These are phyloP conservation scores for Rehmannia glutinosa DNA, from an alignment of 257 asterid species.

Conservation along the genomic window DNA sequence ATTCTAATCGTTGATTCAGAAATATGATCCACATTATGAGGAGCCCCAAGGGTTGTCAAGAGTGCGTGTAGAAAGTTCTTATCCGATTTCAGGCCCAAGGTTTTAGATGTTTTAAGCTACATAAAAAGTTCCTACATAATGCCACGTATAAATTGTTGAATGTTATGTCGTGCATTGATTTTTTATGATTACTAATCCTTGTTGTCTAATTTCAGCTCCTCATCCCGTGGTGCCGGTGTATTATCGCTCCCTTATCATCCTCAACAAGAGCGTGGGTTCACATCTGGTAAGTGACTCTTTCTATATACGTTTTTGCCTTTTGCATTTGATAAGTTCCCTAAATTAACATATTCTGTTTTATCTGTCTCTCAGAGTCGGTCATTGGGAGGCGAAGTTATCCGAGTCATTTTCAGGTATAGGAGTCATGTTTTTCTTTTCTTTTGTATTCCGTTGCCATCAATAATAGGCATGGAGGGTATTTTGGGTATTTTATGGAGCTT, in stretches of 20 bases:
- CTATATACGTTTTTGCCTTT: background rate
- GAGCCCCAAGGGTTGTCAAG: conserved; percentile 38
- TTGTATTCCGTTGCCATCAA: background rate
- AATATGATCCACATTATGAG: conserved; percentile 23
- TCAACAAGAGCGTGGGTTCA: conserved; percentile 11
- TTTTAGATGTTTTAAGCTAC: conserved; percentile 13
- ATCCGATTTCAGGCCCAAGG: conserved; percentile 40
- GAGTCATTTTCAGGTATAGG: conserved; percentile 27
- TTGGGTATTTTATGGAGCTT: no score
- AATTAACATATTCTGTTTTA: background rate
- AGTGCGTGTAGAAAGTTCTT: conserved; percentile 32
- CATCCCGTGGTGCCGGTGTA: conserved; percentile 14
- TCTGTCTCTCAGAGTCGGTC: conserved; percentile 28
- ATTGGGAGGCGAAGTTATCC: conserved; percentile 25
- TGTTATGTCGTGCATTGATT: background rate
- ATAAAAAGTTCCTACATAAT: background rate
- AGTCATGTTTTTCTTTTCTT: background rate
- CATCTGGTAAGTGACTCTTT: conserved; percentile 26
- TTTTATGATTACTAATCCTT: background rate
- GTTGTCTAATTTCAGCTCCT: conserved; percentile 24
- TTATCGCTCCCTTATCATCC: conserved; percentile 24
- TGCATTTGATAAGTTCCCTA: background rate
- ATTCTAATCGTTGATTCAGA: conserved; percentile 34
- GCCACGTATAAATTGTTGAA: background rate
- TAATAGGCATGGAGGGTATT: no score